phyloP scores from a whole-genome alignment of 2,329 filamentous ascomycete genomes.

The Colletotrichum sp. region DNA sequence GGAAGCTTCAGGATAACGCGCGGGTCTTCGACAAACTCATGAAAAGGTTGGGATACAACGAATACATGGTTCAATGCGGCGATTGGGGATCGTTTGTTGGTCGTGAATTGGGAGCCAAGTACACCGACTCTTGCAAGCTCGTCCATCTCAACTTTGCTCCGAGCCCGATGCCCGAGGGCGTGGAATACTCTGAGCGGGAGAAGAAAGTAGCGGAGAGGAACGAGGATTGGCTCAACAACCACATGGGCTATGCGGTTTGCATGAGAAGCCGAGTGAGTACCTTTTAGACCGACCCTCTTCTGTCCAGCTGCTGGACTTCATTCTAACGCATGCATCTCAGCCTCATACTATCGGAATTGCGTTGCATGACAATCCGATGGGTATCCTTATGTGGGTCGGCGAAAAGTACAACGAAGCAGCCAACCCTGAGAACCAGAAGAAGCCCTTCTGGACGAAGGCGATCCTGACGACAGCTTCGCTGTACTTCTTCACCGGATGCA shows the following conservation, averaged over 20 bases:
- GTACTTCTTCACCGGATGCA: constrained; percentile 28
- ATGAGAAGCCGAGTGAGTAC: constrained; percentile 37
- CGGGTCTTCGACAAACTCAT: constrained; percentile 41
- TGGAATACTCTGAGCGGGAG: constrained; percentile 35
- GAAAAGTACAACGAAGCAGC: constrained; percentile 36
- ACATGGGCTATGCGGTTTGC: constrained; percentile 44
- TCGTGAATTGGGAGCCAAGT: constrained; percentile 37
- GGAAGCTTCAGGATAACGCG: constrained; percentile 40
- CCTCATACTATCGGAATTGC: constrained; percentile 47
- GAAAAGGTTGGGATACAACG: constrained; percentile 42
- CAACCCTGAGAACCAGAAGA: constrained; percentile 17
- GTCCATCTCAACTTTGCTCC: constrained; percentile 47
- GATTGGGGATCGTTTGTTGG: constrained; percentile 46
- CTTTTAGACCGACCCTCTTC: not conserved
- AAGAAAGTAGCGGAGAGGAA: constrained; percentile 29
- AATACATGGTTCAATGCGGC: constrained; percentile 41
- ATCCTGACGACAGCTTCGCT: constrained; percentile 24
- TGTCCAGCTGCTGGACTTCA: not conserved
- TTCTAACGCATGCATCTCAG: not conserved
- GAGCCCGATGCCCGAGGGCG: constrained; percentile 33
- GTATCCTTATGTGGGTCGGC: constrained; percentile 46
- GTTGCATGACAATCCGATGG: constrained; percentile 46
- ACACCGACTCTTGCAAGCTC: constrained; percentile 36
- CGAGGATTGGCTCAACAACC: constrained; percentile 37
- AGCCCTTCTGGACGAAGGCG: constrained; percentile 11